phyloP scores from a whole-genome alignment of 176 grass and related monocot genomes.

The Avena insularis region DNA sequence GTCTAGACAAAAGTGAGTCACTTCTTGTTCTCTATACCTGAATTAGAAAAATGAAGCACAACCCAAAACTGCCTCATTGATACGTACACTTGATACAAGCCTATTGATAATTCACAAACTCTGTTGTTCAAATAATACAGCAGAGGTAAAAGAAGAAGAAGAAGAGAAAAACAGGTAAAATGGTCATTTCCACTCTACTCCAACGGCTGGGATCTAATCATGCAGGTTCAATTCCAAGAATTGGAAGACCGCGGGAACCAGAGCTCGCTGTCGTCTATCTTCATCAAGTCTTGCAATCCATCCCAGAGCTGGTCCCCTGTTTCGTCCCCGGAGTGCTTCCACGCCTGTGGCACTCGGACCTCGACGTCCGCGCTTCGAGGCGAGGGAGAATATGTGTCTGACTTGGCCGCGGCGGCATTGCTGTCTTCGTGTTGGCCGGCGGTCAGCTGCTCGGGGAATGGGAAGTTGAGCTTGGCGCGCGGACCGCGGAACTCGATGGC shows the following conservation, averaged over 20 bases:
- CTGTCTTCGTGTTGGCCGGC: neutral
- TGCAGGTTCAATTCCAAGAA: slow-evolving; percentile 36
- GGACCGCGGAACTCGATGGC: slow-evolving; percentile 89
- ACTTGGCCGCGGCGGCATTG: neutral
- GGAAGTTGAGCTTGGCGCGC: slow-evolving; percentile 92
- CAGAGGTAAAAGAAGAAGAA: slow-evolving; percentile 9
- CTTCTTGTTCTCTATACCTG: neutral
- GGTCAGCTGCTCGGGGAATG: slow-evolving; percentile 58
- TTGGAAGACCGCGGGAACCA: slow-evolving; percentile 39
- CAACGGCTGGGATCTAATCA: slow-evolving; percentile 40
- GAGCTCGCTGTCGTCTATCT: slow-evolving; percentile 54
- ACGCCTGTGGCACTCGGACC: neutral
- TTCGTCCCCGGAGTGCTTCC: slow-evolving; percentile 13
- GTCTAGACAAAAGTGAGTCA: no score
- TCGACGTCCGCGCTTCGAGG: slow-evolving; percentile 17
- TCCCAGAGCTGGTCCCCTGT: slow-evolving; percentile 65
- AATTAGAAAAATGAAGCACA: slow-evolving; percentile 4
- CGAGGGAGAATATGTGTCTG: slow-evolving; percentile 43
- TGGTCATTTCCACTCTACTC: slow-evolving; percentile 21
- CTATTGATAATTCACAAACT: slow-evolving; percentile 54
- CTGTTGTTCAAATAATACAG: slow-evolving; percentile 53
- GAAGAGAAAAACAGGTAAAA: neutral
- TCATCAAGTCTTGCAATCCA: slow-evolving; percentile 73
- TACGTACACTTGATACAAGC: slow-evolving; percentile 18
- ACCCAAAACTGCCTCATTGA: slow-evolving; percentile 26